Evolutionary conservation across 2,329 filamentous ascomycete species (phyloP).

Genomic region (Didymella pinodella): DNA sequence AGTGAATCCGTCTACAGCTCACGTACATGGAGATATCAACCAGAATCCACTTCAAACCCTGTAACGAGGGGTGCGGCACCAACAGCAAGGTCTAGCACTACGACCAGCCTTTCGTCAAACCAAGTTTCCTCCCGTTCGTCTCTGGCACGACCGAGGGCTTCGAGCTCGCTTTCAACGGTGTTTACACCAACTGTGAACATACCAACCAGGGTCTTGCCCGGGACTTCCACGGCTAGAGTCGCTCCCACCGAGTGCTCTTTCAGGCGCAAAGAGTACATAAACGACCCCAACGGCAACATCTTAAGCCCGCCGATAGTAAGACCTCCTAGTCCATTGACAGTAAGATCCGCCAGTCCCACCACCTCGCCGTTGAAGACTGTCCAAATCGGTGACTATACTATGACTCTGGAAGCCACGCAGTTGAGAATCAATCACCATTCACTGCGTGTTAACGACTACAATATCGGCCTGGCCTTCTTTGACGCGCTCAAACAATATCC

Average conservation of each 20-base stretch:
- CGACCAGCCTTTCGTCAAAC: not conserved
- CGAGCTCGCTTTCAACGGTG: not conserved
- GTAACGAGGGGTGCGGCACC: not conserved
- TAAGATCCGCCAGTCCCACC: not conserved
- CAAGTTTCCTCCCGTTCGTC: not conserved
- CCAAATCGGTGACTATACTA: not conserved
- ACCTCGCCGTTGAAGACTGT: not conserved
- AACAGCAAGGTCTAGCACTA: not conserved
- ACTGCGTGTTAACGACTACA: not conserved
- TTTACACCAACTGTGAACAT: not conserved
- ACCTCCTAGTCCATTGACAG: not conserved
- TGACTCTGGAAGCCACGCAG: not conserved
- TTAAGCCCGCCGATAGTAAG: not conserved
- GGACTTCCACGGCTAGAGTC: not conserved
- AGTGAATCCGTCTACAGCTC: not conserved
- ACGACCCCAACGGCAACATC: slow-evolving; percentile 4
- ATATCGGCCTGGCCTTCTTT: not conserved
- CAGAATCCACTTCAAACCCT: not conserved
- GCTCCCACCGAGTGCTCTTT: not conserved
- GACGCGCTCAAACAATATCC: not conserved
- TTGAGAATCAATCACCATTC: not conserved
- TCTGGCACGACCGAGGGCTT: not conserved
- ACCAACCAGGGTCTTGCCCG: not conserved
- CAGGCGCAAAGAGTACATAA: slow-evolving; percentile 1
- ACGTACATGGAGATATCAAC: not conserved